Evolutionary conservation across 1,139 yeast species (phyloP), one percentile per base, ranked within the genome.

Genomic region (Suhomyces chickasaworum): DNA sequence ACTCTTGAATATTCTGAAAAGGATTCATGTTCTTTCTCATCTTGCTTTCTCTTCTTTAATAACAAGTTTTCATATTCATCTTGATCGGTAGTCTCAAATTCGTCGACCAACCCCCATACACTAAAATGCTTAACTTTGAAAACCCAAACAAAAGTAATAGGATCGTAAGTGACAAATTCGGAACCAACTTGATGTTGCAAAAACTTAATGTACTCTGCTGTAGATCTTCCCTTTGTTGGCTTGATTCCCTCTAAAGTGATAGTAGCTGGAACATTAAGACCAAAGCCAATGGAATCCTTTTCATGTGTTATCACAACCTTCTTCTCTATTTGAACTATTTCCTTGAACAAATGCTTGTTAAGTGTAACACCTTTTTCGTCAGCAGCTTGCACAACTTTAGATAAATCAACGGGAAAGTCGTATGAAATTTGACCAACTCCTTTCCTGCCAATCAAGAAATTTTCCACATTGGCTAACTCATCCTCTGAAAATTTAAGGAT

Each of bases 61-160:
- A 56, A 45, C 33, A 60, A 49, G n/a, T 30, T 17, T 40, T 66
- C 65, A 45, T 57, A 43, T 37, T 68, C 67, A 47, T 63, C 75
- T 47, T 77, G 83, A 31, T 77, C 77, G 32, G 80, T 81, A 7
- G 74, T 80, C 48, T 81, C 85, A 37, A 79, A 83, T 22, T 83
- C 87, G 48, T 85, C 90, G 17, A 85, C 77, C 39, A 93, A 68
- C 3, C 98, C 98, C 97, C 97, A 93, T 6, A 86, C 80, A 68
- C 97, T 89, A 59, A 93, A 93, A 69, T 93, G 99, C 53, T 86
- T 83, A 1, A 93, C 98, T 56, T 75, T 80, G 65, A 89, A 90
- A 0, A 86, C 83, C 90, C 93, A 90, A 7, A 78, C 66, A 20
- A 88, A 88, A n/a, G 81, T 79, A 18, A 81, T 74, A 1, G 90